A percentile compares a stretch with the other conserved stretches of the same genome.
phyloP scores from a whole-genome alignment of 805 yeast genomes.

The Cyberlindnera nakhonratchasimensis region DNA sequence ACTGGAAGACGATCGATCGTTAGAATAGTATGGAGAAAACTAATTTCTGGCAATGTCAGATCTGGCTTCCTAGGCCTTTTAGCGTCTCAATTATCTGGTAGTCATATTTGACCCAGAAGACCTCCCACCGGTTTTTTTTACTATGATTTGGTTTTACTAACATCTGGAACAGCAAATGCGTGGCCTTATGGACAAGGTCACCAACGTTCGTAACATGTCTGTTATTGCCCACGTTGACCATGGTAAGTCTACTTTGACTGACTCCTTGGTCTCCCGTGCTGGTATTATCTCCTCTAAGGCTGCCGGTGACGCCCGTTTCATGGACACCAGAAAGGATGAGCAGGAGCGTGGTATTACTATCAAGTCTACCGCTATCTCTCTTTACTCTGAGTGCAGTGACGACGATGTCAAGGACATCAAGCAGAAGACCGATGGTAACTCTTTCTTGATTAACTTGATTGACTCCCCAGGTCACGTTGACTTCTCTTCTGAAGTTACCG shows the following conservation, averaged over 20 bases:
- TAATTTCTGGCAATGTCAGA: no score
- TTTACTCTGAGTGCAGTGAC: constrained; percentile 82
- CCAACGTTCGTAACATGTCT: constrained; percentile 99
- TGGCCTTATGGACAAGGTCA: constrained; percentile 98
- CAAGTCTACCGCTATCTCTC: constrained; percentile 97
- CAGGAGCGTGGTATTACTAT: constrained; percentile 99
- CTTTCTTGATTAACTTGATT: constrained; percentile 95
- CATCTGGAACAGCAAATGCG: constrained; percentile 73
- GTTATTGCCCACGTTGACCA: constrained; percentile 99
- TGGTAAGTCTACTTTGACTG: constrained; percentile 99
- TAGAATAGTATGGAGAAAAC: no score
- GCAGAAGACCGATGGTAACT: constrained; percentile 82
- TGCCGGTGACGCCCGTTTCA: constrained; percentile 99
- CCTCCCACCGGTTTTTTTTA: not conserved
- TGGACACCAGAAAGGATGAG: constrained; percentile 99
- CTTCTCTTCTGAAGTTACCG: constrained; percentile 99
- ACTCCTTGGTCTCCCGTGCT: constrained; percentile 97
- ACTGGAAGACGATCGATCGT: no score
- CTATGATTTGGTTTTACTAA: constrained; percentile 15
- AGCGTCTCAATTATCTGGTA: no score
- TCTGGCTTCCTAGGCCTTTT: no score
- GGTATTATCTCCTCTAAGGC: constrained; percentile 99
- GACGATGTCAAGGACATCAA: constrained; percentile 88
- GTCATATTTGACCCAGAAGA: no score
- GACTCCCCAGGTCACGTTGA: constrained; percentile 99